Conservation (phyloP, 371 early-diverging fungal species). For the Zopfochytrium polystomum region DNA sequence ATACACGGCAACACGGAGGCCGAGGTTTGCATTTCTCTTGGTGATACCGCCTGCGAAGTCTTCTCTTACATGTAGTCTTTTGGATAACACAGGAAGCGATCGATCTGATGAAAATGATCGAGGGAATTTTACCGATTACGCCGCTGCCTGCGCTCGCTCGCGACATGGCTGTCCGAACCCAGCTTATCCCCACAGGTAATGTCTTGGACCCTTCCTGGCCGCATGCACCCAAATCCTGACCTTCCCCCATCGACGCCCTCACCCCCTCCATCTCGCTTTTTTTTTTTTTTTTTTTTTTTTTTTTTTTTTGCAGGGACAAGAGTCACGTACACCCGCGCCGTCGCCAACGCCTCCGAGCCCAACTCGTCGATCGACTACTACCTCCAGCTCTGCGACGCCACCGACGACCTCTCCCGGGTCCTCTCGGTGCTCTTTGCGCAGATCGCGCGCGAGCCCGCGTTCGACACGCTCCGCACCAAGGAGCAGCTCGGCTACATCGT, state of each 20-base stretch:
- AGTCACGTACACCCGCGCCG: constrained; percentile 62
- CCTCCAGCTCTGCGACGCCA: constrained; percentile 52
- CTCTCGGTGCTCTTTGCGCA: constrained; percentile 62
- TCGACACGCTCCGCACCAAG: constrained; percentile 88
- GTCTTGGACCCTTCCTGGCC: neutral
- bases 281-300: neutral
- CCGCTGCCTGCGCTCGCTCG: constrained; percentile 61
- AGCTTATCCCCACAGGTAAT: constrained; percentile 56
- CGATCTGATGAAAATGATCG: constrained; percentile 53
- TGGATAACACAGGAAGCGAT: constrained; percentile 53
- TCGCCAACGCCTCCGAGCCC: constrained; percentile 73
- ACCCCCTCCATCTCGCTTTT: too few species aligned
- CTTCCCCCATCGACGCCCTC: too few species aligned
- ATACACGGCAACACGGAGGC: constrained; percentile 75
- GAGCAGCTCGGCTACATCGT: constrained; percentile 75
- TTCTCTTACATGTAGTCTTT: neutral
- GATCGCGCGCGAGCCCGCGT: constrained; percentile 84
- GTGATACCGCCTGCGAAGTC: neutral
- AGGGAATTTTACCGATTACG: constrained; percentile 56
- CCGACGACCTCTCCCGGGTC: constrained; percentile 21
- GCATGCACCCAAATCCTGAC: too few species aligned
- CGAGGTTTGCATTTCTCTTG: neutral
- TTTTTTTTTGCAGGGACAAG: constrained; percentile 13
- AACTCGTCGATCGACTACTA: constrained; percentile 86
- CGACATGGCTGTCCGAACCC: constrained; percentile 56